Evolutionary conservation across 2,329 filamentous ascomycete species (phyloP).

Genomic region (Microsporum canis): DNA sequence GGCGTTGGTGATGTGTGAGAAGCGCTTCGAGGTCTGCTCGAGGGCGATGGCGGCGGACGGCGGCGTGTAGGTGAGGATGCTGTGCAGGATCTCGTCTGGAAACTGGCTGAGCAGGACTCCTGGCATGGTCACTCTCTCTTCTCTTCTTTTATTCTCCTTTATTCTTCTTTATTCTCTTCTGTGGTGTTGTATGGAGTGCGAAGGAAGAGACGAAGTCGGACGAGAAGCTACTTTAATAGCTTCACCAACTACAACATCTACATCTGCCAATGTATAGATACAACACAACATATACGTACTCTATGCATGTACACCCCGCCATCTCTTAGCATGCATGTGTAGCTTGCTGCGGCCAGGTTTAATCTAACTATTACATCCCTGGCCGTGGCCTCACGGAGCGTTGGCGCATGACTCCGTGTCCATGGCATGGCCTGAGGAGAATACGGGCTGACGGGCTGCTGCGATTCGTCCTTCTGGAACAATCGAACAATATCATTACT

Average conservation of each 20-base stretch:
- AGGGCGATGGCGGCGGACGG: conserved; percentile 42
- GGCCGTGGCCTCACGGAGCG: background rate
- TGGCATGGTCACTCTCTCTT: background rate
- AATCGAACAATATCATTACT: background rate
- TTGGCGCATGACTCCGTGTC: background rate
- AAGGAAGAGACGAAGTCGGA: background rate
- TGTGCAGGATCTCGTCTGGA: conserved; percentile 76
- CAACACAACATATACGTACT: no score
- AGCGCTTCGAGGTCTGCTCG: conserved; percentile 51
- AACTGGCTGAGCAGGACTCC: conserved; percentile 2
- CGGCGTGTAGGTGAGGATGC: conserved; percentile 56
- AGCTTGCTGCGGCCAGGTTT: background rate
- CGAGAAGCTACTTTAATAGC: background rate
- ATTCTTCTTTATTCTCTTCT: background rate
- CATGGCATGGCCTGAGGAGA: background rate
- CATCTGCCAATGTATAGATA: no score
- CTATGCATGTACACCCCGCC: background rate
- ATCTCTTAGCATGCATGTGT: background rate
- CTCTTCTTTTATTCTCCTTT: background rate
- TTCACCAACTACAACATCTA: background rate
- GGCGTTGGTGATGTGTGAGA: conserved; percentile 56
- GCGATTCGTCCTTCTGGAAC: background rate
- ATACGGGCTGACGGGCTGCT: background rate
- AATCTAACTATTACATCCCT: background rate
- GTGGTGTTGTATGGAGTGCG: background rate